A percentile compares a stretch with the other conserved stretches of the same genome.
Evolutionary conservation across 164 flowering plant species (phyloP).

Genomic region (Vitis cinerea): DNA sequence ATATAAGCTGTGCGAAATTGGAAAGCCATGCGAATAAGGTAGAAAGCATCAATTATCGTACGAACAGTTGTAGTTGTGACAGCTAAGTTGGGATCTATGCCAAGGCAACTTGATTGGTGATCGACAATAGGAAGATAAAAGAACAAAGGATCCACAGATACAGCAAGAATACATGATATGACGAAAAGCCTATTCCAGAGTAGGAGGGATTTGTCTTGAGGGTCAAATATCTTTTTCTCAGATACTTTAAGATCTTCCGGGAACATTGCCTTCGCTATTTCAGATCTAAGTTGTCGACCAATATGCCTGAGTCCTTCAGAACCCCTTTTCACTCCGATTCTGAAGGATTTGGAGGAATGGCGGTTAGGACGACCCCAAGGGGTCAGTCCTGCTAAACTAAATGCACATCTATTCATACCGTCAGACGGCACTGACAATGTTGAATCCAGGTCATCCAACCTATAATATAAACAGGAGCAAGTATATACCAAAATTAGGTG

Average conservation of each 20-base stretch:
- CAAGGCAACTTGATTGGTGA: slow-evolving; percentile 42
- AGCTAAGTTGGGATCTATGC: slow-evolving; percentile 60
- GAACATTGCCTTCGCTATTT: slow-evolving; percentile 68
- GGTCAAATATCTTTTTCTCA: slow-evolving; percentile 79
- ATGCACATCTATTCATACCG: slow-evolving; percentile 45
- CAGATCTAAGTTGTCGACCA: slow-evolving; percentile 64
- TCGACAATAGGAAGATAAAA: slow-evolving; percentile 76
- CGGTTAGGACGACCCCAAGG: slow-evolving; percentile 33
- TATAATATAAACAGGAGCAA: slow-evolving; percentile 17
- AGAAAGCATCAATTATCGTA: slow-evolving; percentile 65
- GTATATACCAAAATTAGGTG: slow-evolving; percentile 1
- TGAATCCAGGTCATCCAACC: slow-evolving; percentile 87
- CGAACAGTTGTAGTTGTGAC: slow-evolving; percentile 52
- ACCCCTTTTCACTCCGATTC: slow-evolving; percentile 60
- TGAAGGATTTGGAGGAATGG: slow-evolving; percentile 60
- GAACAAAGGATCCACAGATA: slow-evolving; percentile 88
- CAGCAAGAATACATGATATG: slow-evolving; percentile 76
- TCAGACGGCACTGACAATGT: slow-evolving; percentile 45
- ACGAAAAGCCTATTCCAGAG: slow-evolving; percentile 80
- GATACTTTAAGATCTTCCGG: slow-evolving; percentile 88
- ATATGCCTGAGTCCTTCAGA: slow-evolving; percentile 74
- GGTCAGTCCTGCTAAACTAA: slow-evolving; percentile 46
- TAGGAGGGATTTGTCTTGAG: slow-evolving; percentile 78
- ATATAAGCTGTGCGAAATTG: slow-evolving; percentile 90
- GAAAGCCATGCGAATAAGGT: slow-evolving; percentile 70